These are phyloP conservation scores for Vickermania ingenoplastis DNA, from an alignment of 208 protist species.

Conservation along the genomic window DNA sequence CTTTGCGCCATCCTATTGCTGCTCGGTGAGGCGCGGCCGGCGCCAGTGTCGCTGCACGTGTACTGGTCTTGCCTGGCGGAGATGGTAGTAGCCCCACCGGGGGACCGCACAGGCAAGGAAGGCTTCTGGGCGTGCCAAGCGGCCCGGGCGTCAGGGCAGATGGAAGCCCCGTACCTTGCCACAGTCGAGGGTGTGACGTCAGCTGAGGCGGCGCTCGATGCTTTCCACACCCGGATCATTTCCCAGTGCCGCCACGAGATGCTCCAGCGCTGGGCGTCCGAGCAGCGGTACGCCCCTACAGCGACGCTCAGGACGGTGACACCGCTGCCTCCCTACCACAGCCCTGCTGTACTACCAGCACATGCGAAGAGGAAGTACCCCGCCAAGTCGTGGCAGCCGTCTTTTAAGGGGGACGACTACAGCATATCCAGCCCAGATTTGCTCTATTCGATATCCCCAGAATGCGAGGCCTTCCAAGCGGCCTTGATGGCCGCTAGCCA, in stretches of 20 bases:
- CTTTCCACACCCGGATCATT: slow-evolving; percentile 8
- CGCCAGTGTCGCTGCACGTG: too few species aligned
- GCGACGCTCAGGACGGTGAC: slow-evolving; percentile 17
- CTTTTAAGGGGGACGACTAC: slow-evolving; percentile 26
- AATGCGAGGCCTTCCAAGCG: slow-evolving; percentile 13
- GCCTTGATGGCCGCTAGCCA: too few species aligned
- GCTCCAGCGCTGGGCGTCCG: slow-evolving; percentile 26
- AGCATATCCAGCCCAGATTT: slow-evolving; percentile 16
- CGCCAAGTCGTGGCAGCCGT: slow-evolving; percentile 19
- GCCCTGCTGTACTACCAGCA: slow-evolving; percentile 15
- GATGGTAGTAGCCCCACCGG: too few species aligned
- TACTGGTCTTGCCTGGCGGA: background rate
- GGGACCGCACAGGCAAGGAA: background rate
- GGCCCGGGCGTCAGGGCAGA: background rate
- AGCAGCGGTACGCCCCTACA: slow-evolving; percentile 28
- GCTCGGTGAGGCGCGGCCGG: too few species aligned
- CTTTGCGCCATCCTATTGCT: too few species aligned
- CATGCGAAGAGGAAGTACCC: slow-evolving; percentile 29
- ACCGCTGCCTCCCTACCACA: slow-evolving; percentile 9
- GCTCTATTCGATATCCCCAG: slow-evolving; percentile 20
- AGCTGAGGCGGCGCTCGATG: slow-evolving; percentile 1
- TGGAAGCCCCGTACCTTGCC: background rate
- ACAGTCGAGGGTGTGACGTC: background rate
- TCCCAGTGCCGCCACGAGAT: slow-evolving; percentile 20
- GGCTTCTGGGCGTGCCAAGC: background rate